phyloP scores from a whole-genome alignment of 169 alveolate genomes.

The Plasmodium sp. region DNA sequence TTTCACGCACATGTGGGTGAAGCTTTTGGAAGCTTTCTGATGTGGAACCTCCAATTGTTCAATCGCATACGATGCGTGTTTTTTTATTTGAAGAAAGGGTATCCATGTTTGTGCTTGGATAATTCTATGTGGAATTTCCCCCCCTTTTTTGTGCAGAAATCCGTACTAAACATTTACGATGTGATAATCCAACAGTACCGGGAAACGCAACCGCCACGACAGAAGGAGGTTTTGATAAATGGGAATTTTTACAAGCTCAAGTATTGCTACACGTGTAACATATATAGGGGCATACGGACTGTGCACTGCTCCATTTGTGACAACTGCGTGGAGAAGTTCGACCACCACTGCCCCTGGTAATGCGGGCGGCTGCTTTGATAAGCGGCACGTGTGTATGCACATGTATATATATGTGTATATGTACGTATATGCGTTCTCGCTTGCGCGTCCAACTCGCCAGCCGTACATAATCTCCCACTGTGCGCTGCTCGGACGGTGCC shows the following conservation, averaged over 20 bases:
- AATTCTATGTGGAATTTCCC: background rate
- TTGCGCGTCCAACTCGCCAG: background rate
- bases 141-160: conserved; percentile 21
- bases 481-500: background rate
- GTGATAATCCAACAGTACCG: conserved; percentile 75
- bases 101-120: background rate
- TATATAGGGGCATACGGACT: conserved; percentile 90
- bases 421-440: background rate
- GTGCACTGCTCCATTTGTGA: conserved; percentile 94
- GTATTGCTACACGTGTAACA: conserved; percentile 89
- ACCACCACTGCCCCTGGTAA: conserved; percentile 95
- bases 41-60: background rate
- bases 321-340: conserved; percentile 93
- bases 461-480: background rate
- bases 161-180: conserved; percentile 75
- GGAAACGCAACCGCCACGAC: conserved; percentile 81
- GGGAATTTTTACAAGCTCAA: conserved; percentile 85
- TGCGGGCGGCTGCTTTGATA: background rate
- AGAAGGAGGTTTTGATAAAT: conserved; percentile 77
- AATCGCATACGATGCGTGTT: background rate
- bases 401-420: background rate
- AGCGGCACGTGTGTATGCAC: background rate
- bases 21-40: background rate
- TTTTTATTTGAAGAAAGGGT: background rate
- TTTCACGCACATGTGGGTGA: background rate